Percentiles rank a stretch among this genome's conserved stretches.
Conservation (phyloP, 202 grass and related monocot species). For the Panicum hallii region DNA sequence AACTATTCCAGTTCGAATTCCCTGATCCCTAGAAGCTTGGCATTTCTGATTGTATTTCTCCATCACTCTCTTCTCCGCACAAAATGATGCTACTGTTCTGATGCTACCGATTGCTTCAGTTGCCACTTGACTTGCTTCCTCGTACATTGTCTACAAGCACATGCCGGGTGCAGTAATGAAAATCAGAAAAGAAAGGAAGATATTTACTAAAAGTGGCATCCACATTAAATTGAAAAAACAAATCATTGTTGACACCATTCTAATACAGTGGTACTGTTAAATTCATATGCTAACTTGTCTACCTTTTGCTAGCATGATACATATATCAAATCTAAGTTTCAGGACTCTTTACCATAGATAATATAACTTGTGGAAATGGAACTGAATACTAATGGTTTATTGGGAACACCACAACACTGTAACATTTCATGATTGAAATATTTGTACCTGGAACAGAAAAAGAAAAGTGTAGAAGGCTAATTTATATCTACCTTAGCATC, state of each 20-base stretch:
- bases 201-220: neutral
- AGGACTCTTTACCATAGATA: neutral
- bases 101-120: slow-evolving; percentile 65
- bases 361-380: slow-evolving; percentile 1
- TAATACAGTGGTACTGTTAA: neutral
- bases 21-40: slow-evolving; percentile 56
- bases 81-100: slow-evolving; percentile 71
- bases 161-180: neutral
- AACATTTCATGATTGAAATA: neutral
- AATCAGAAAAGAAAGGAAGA: slow-evolving; percentile 1
- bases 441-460: slow-evolving; percentile 20
- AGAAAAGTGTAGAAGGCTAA: neutral
- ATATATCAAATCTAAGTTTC: neutral
- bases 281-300: slow-evolving; percentile 10
- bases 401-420: neutral
- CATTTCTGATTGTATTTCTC: slow-evolving; percentile 57
- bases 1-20: slow-evolving; percentile 54
- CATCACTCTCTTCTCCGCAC: slow-evolving; percentile 61
- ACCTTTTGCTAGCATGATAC: neutral
- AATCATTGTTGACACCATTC: neutral
- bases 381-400: slow-evolving; percentile 16
- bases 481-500: slow-evolving; percentile 59
- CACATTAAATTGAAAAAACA: slow-evolving; percentile 12
- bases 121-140: slow-evolving; percentile 73
- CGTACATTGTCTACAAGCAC: slow-evolving; percentile 66